Percentiles rank a stretch among this genome's conserved stretches.
Conservation (phyloP, 257 asterid species). For the Solanum stenotomum region DNA sequence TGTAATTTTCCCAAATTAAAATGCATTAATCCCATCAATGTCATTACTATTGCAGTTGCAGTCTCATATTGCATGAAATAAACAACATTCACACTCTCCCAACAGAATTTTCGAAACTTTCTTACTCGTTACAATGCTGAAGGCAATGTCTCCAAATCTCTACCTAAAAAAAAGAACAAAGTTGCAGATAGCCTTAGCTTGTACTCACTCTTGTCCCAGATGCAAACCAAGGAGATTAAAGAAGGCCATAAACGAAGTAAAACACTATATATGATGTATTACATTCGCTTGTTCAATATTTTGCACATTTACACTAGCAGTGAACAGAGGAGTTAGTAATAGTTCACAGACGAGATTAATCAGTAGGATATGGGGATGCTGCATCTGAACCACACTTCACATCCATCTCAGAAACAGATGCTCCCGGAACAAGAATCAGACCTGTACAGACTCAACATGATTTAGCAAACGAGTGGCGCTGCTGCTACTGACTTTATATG, state of each 20-base stretch:
- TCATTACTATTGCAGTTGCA: background rate
- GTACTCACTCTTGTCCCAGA: background rate
- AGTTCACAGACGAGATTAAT: background rate
- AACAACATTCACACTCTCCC: background rate
- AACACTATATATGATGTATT: background rate
- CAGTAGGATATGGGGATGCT: background rate
- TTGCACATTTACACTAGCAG: background rate
- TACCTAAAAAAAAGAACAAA: background rate
- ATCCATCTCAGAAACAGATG: background rate
- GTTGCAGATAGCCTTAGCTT: background rate
- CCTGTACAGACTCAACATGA: background rate
- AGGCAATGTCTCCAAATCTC: background rate
- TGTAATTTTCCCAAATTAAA: too few species aligned
- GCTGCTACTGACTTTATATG: background rate
- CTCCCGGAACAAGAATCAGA: background rate
- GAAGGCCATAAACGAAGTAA: background rate
- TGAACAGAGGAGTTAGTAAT: background rate
- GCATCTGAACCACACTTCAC: background rate
- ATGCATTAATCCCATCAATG: background rate
- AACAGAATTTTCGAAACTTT: background rate
- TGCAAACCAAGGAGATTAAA: background rate
- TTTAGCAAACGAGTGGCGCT: background rate
- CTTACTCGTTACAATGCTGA: background rate
- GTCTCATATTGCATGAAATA: background rate
- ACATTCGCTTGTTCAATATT: background rate